phyloP scores from a whole-genome alignment of 495 filamentous ascomycete species.

The Xylaria castorea region DNA sequence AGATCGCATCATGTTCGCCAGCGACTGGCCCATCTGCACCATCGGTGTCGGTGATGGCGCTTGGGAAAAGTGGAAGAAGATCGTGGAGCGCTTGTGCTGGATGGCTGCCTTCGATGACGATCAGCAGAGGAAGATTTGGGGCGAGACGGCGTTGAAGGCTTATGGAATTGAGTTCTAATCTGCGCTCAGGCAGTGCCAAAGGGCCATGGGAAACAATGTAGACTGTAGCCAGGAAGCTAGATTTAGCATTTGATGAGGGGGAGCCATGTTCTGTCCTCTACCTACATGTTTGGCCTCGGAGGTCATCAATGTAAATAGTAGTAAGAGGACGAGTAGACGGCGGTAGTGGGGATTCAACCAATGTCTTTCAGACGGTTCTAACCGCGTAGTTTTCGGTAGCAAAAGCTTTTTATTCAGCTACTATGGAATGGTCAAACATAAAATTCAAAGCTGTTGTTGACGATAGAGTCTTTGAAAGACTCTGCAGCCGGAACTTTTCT shows the following conservation, averaged over 20 bases:
- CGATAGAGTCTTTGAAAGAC: background rate
- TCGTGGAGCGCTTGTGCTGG: slow-evolving; percentile 67
- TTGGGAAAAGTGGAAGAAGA: slow-evolving; percentile 63
- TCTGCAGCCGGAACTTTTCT: background rate
- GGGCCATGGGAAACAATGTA: too few species aligned
- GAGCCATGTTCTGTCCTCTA: background rate
- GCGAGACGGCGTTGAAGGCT: slow-evolving; percentile 67
- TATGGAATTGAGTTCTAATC: slow-evolving; percentile 60
- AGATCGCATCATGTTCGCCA: slow-evolving; percentile 82
- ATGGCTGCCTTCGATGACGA: slow-evolving; percentile 61
- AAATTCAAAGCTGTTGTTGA: background rate
- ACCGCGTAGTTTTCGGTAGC: background rate
- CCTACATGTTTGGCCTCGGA: background rate
- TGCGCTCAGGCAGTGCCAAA: background rate
- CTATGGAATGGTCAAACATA: too few species aligned
- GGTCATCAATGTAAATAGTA: background rate
- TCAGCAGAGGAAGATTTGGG: slow-evolving; percentile 71
- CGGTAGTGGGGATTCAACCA: background rate
- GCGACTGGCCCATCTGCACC: slow-evolving; percentile 90
- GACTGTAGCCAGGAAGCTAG: background rate
- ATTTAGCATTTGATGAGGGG: background rate
- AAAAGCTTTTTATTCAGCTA: too few species aligned
- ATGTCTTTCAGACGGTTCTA: background rate
- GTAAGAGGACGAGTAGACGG: background rate
- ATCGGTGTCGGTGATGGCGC: slow-evolving; percentile 62